phyloP scores from a whole-genome alignment of 352 stramenopile genomes.

The Phytophthora syringae region DNA sequence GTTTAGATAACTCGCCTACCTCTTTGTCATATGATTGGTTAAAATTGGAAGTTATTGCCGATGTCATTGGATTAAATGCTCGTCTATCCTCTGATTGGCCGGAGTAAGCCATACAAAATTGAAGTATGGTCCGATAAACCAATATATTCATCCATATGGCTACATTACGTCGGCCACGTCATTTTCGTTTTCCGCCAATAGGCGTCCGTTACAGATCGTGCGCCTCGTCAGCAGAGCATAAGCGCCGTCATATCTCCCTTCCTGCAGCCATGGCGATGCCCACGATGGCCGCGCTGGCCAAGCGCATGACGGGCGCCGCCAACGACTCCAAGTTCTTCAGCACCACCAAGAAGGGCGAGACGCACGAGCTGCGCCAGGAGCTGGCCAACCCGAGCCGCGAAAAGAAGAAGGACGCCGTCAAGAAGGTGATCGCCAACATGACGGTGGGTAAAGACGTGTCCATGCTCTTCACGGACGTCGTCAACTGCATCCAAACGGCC shows the following conservation, averaged over 20 bases:
- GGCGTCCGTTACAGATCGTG: constrained; percentile 32
- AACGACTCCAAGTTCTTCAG: constrained; percentile 99
- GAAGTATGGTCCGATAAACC: not conserved
- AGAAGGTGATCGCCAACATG: constrained; percentile 99
- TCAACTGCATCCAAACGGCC: constrained; percentile 99
- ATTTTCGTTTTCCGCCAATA: constrained; percentile 16
- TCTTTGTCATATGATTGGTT: no score
- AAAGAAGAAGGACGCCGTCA: constrained; percentile 99
- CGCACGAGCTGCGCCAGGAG: constrained; percentile 98
- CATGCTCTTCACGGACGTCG: constrained; percentile 99
- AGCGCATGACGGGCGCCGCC: constrained; percentile 89
- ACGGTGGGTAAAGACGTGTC: constrained; percentile 99
- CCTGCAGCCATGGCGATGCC: constrained; percentile 75
- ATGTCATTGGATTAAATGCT: no score
- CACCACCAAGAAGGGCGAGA: constrained; percentile 98
- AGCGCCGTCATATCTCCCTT: constrained; percentile 7
- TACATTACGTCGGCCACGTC: constrained; percentile 13
- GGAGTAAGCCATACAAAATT: no score
- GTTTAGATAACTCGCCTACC: no score
- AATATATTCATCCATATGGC: not conserved
- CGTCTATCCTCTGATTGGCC: no score
- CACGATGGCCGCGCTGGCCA: constrained; percentile 88
- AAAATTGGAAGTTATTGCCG: no score
- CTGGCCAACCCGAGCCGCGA: constrained; percentile 96
- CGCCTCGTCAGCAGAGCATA: not conserved